These are phyloP conservation scores for Collybiopsis luxurians DNA, from an alignment of 768 basidiomycete species.

Conservation along the genomic window DNA sequence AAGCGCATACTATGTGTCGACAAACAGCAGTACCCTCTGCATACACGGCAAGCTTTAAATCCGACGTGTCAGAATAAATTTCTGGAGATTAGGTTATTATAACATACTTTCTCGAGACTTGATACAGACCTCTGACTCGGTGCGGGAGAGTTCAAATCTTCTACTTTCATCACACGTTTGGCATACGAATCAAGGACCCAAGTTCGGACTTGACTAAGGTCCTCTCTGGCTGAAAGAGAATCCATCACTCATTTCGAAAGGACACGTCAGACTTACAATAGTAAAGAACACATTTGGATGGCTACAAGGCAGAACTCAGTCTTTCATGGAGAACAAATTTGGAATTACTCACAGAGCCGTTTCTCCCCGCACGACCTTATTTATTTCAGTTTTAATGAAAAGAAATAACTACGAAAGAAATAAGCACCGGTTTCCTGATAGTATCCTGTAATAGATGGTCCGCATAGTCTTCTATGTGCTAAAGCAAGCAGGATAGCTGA, in stretches of 20 bases:
- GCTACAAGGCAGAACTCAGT: slow-evolving; percentile 36
- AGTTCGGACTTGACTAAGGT: slow-evolving; percentile 52
- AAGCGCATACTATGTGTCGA: slow-evolving; percentile 62
- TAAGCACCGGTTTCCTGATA: slow-evolving; percentile 81
- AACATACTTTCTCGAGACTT: slow-evolving; percentile 60
- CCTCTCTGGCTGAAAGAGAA: slow-evolving; percentile 62
- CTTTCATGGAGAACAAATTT: neutral
- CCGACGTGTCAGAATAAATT: neutral
- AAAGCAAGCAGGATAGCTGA: slow-evolving; percentile 28
- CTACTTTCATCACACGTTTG: slow-evolving; percentile 40
- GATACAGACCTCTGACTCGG: slow-evolving; percentile 68
- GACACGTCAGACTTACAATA: slow-evolving; percentile 54
- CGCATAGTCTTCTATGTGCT: neutral
- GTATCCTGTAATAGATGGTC: slow-evolving; percentile 48
- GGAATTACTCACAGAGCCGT: slow-evolving; percentile 52
- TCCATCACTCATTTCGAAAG: neutral
- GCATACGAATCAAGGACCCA: slow-evolving; percentile 48
- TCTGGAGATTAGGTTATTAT: neutral
- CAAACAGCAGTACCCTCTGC: slow-evolving; percentile 61
- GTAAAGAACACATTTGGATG: slow-evolving; percentile 78
- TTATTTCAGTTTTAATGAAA: slow-evolving; percentile 1
- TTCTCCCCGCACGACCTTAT: slow-evolving; percentile 75
- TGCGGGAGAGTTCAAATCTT: slow-evolving; percentile 45
- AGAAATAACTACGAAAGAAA: neutral
- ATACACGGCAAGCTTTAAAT: slow-evolving; percentile 36